phyloP scores from a whole-genome alignment of 257 asterid genomes.

The Paulownia fortunei region DNA sequence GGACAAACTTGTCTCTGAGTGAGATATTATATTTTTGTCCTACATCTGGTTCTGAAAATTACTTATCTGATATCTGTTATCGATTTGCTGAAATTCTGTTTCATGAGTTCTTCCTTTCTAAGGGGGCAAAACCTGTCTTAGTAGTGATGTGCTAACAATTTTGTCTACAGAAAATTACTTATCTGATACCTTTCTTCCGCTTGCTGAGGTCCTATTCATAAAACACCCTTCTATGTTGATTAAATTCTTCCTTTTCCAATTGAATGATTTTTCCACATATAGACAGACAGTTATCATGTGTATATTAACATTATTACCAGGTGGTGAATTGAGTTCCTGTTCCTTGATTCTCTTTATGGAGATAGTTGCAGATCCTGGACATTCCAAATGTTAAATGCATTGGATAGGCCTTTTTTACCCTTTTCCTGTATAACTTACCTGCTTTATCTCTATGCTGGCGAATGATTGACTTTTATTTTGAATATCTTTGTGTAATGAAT shows the following conservation, averaged over 20 bases:
- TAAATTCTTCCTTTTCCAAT: not conserved
- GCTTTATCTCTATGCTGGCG: not conserved
- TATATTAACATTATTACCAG: not conserved
- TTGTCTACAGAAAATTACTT: constrained; percentile 1
- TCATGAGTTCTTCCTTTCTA: not conserved
- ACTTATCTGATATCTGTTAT: not conserved
- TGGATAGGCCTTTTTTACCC: not conserved
- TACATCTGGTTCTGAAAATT: not conserved
- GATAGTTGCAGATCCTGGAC: not conserved
- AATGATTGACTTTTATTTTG: not conserved
- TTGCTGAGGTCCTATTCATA: not conserved
- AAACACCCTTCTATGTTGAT: not conserved
- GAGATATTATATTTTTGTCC: constrained; percentile 1
- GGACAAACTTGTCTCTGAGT: not conserved
- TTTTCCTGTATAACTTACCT: not conserved
- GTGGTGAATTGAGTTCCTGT: not conserved
- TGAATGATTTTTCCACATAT: not conserved
- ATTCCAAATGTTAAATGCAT: not conserved
- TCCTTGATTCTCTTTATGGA: not conserved
- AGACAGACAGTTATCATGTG: not conserved
- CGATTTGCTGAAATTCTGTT: not conserved
- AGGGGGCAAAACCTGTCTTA: not conserved
- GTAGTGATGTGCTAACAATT: not conserved
- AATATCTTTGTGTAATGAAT: not conserved
- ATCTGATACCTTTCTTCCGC: not conserved